Percentiles rank a stretch among this genome's conserved stretches.
These are phyloP conservation scores for Xylaria acuta DNA, from an alignment of 495 filamentous ascomycete species.

Conservation along the genomic window DNA sequence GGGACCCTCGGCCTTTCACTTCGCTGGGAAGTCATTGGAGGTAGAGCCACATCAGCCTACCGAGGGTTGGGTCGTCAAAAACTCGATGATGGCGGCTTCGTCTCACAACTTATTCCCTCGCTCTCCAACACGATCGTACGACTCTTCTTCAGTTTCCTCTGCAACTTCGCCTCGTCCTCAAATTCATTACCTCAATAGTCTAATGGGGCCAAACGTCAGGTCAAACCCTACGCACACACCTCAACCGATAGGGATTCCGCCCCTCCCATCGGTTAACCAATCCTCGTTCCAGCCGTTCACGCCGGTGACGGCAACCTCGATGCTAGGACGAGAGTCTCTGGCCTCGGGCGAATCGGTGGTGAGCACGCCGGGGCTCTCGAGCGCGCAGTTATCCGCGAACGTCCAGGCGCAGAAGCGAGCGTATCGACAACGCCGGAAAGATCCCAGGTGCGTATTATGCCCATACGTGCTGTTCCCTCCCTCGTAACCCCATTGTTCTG, in stretches of 20 bases:
- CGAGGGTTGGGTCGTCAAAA: conserved; percentile 31
- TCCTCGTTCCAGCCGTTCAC: conserved; percentile 54
- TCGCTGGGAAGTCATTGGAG: conserved; percentile 24
- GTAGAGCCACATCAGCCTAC: conserved; percentile 19
- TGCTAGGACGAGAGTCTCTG: conserved; percentile 60
- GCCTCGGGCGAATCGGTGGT: conserved; percentile 58
- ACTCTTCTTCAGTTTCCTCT: conserved; percentile 62
- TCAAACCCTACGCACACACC: conserved; percentile 46
- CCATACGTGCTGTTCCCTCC: background rate
- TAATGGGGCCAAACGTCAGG: conserved; percentile 51
- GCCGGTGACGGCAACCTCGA: conserved; percentile 53
- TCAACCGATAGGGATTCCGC: conserved; percentile 53
- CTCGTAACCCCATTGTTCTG: background rate
- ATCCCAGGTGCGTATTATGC: conserved; percentile 59
- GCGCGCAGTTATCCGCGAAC: conserved; percentile 49
- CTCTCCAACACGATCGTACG: conserved; percentile 62
- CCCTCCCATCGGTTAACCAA: conserved; percentile 46
- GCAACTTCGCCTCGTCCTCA: conserved; percentile 59
- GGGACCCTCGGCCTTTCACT: conserved; percentile 25
- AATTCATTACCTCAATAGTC: conserved; percentile 52
- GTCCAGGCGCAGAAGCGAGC: conserved; percentile 82
- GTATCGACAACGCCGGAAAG: conserved; percentile 92
- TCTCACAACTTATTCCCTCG: conserved; percentile 59
- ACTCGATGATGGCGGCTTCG: conserved; percentile 58
- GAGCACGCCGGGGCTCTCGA: conserved; percentile 58